Conservation (phyloP, 257 asterid species). For the Lycium ferocissimum region DNA sequence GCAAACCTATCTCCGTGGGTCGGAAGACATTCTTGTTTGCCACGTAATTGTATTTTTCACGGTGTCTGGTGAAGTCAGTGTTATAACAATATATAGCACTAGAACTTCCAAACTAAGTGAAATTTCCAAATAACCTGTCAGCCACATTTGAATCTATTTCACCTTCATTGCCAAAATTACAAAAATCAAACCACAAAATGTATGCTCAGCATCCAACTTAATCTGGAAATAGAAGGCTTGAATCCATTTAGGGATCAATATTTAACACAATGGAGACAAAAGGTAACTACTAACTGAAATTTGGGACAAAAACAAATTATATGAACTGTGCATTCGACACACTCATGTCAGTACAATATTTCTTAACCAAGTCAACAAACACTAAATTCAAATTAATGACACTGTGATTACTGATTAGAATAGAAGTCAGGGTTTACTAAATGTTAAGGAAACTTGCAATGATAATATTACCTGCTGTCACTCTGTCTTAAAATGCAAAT, state of each 20-base stretch:
- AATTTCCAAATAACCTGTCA: background rate
- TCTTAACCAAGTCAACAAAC: background rate
- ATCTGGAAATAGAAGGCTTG: background rate
- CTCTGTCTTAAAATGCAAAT: background rate
- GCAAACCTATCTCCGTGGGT: background rate
- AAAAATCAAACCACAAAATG: background rate
- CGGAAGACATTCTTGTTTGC: background rate
- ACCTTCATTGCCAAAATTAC: too few species aligned
- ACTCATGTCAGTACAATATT: background rate
- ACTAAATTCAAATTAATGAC: slow-evolving; percentile 1
- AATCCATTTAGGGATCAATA: background rate
- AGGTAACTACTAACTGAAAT: background rate
- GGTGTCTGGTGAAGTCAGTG: background rate
- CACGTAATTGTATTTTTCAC: background rate
- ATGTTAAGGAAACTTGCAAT: background rate
- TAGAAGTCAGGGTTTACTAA: background rate
- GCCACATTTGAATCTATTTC: background rate
- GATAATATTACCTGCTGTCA: background rate
- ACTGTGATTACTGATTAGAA: background rate
- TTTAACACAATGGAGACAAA: background rate
- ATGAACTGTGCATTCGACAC: background rate
- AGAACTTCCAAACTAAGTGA: slow-evolving; percentile 1
- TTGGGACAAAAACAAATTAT: background rate
- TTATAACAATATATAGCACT: background rate
- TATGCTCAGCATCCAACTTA: background rate